Conservation (phyloP, 352 stramenopile species). For the Vaucheria bursata region DNA sequence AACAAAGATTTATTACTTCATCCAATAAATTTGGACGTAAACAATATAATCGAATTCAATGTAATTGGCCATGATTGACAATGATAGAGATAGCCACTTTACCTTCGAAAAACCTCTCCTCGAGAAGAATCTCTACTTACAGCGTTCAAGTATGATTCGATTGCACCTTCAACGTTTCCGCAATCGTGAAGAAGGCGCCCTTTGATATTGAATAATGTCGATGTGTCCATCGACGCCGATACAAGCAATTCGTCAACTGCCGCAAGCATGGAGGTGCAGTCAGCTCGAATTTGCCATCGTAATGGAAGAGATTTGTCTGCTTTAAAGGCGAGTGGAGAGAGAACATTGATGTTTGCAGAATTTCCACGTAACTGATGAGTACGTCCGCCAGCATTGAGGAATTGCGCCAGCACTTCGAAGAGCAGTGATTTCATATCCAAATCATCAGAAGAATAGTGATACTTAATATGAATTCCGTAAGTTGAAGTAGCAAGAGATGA, state of each 20-base stretch:
- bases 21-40: background rate
- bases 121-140: constrained; percentile 27
- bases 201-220: constrained; percentile 21
- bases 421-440: constrained; percentile 24
- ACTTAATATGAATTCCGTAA: constrained; percentile 11
- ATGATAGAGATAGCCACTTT: too few relatives aligned
- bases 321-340: background rate
- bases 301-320: background rate
- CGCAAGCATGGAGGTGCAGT: constrained; percentile 19
- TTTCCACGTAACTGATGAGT: constrained; percentile 27
- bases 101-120: constrained; percentile 39
- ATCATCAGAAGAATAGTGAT: constrained; percentile 10
- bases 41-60: constrained; percentile 25
- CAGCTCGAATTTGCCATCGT: constrained; percentile 11
- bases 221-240: constrained; percentile 1
- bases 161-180: constrained; percentile 23
- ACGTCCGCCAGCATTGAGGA: constrained; percentile 37
- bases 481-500: constrained; percentile 11
- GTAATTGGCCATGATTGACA: constrained; percentile 17
- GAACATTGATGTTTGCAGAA: background rate
- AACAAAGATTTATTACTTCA: too few relatives aligned
- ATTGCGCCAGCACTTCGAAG: constrained; percentile 27
- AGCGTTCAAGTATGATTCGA: constrained; percentile 41
- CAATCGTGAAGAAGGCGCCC: constrained; percentile 37
- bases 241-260: constrained; percentile 14